Evolutionary conservation across 768 basidiomycete genomes (phyloP), one percentile per base, ranked within the genome.

Genomic region (Rhodosporidiobolus sp.): DNA sequence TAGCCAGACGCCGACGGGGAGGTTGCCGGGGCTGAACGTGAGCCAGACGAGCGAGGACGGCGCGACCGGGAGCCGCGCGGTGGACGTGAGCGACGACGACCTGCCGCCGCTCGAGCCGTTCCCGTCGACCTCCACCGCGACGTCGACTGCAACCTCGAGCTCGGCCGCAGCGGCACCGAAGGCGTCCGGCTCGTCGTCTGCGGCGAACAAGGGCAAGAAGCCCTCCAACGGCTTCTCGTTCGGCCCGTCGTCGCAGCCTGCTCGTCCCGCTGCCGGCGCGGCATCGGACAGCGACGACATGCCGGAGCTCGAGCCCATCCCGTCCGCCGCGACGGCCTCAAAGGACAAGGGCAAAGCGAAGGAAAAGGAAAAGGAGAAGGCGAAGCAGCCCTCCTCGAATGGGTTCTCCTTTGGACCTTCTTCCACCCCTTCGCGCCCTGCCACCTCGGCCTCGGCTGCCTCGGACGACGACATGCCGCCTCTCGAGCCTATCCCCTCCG

Each of bases 51-150:
- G n/a, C n/a, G n/a, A n/a, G n/a, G n/a, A n/a, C n/a, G n/a, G n/a
- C n/a, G n/a, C n/a, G n/a, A n/a, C n/a, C n/a, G n/a, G n/a, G n/a
- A n/a, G n/a, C n/a, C n/a, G n/a, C n/a, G n/a, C n/a, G n/a, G 45
- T 5, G 6, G 17, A 22, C 56, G 52, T 49, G 22, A 11, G 12
- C 11, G 54, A 62, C 32, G 69, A 70, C 55, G 63, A 65, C 56
- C 56, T 70, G 69, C 69, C 69, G 22, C 56, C 56, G 4, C 67
- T 68, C 67, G 60, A 54, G 49, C n/a, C 57, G 24, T 26, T 52
- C 32, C n/a, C 35, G 17, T 22, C 49, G 16, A 43, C 22, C 24
- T 24, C 67, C 20, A n/a, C 38, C 4, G 5, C 46, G 19, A 46
- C 46, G 46, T 46, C 46, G 46, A 46, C 46, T 46, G 46, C 46